Conservation (phyloP, 129 eudicot species). For the Smallanthus sonchifolius region DNA sequence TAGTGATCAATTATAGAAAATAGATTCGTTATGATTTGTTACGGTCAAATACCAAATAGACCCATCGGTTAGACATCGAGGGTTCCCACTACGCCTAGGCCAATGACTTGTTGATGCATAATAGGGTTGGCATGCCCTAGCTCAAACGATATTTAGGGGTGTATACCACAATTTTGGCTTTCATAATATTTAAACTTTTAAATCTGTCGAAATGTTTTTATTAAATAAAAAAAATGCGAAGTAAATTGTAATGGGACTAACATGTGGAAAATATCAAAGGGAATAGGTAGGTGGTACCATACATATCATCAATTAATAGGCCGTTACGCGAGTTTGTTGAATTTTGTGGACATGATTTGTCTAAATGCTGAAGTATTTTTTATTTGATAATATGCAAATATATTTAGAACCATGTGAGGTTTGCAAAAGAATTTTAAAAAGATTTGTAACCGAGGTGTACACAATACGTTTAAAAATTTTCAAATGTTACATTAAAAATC, state of each 20-base stretch:
- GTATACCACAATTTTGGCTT: background rate
- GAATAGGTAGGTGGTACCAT: background rate
- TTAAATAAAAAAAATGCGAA: background rate
- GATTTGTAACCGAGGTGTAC: background rate
- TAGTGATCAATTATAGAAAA: too few species aligned
- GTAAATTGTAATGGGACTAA: background rate
- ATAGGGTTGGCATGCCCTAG: background rate
- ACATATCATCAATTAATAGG: background rate
- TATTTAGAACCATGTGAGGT: background rate
- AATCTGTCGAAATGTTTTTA: background rate
- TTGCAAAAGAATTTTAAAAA: background rate
- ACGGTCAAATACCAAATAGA: background rate
- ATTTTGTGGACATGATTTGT: slow-evolving; percentile 23
- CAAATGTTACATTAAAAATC: too few species aligned
- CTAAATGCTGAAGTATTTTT: background rate
- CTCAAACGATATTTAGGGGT: background rate
- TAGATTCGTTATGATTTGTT: background rate
- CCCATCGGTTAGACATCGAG: background rate
- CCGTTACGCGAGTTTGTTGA: slow-evolving; percentile 4
- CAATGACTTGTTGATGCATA: background rate
- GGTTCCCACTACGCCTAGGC: background rate
- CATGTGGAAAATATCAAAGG: background rate
- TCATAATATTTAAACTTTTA: background rate
- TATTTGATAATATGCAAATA: background rate
- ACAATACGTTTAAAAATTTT: background rate